These are phyloP conservation scores for Pleurotus giganteus DNA, from an alignment of 768 basidiomycete species.

Conservation along the genomic window DNA sequence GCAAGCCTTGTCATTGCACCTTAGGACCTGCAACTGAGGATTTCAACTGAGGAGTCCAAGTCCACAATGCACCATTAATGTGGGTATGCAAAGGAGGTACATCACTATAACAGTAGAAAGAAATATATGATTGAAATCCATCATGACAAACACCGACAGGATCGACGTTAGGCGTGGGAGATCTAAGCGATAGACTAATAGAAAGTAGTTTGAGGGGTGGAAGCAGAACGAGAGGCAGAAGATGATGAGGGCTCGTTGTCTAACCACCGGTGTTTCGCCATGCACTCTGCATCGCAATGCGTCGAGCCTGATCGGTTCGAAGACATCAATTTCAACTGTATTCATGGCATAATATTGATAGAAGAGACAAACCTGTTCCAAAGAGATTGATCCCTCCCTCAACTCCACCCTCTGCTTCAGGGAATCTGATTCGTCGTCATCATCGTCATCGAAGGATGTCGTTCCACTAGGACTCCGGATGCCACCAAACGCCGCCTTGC, in stretches of 20 bases:
- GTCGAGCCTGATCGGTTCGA: constrained; percentile 55
- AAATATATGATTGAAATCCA: no score
- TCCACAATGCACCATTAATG: no score
- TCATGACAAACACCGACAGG: no score
- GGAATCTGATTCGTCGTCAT: constrained; percentile 62
- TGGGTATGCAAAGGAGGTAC: not conserved
- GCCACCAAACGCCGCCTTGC: constrained; percentile 83
- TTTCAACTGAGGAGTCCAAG: no score
- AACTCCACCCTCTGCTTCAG: constrained; percentile 74
- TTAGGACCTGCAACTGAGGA: no score
- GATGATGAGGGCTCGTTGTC: not conserved
- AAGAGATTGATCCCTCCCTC: constrained; percentile 79
- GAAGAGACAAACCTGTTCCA: constrained; percentile 74
- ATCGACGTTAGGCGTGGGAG: not conserved
- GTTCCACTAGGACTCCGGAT: constrained; percentile 47
- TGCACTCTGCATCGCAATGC: constrained; percentile 88
- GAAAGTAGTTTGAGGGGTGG: not conserved
- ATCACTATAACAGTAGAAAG: not conserved
- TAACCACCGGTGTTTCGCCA: constrained; percentile 72
- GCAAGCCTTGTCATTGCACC: no score
- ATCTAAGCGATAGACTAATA: not conserved
- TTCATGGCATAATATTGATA: no score
- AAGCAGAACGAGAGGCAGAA: no score
- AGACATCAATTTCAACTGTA: no score
- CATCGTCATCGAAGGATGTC: constrained; percentile 61